Percentiles rank a stretch among this genome's conserved stretches.
Conservation (phyloP, 75 land plant genomes). For the Cunninghamia lanceolata region DNA sequence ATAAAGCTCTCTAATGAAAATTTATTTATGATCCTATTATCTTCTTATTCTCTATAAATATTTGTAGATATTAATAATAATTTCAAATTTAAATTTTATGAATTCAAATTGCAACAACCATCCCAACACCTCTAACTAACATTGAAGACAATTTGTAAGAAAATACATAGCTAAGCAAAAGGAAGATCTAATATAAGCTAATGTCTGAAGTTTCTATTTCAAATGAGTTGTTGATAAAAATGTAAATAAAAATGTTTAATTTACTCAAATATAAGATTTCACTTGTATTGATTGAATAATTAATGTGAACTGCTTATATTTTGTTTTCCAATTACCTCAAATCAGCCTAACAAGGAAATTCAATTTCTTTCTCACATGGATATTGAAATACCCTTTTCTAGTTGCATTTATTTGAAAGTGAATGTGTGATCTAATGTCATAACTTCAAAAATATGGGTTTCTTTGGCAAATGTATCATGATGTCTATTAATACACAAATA, state of each 20-base stretch:
- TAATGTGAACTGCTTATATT: neutral
- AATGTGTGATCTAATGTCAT: neutral
- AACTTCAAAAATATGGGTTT: neutral
- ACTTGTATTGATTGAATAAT: neutral
- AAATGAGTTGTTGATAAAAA: neutral
- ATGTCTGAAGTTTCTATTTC: neutral
- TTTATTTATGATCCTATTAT: no score
- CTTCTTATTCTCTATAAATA: no score
- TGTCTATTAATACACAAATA: neutral
- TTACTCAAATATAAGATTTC: neutral
- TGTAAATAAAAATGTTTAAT: neutral
- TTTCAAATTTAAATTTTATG: no score
- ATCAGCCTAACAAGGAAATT: neutral
- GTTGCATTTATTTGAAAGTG: neutral
- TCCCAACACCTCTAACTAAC: no score
- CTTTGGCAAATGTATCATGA: neutral
- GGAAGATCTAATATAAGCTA: neutral
- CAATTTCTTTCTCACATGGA: neutral
- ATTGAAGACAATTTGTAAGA: constrained; percentile 10
- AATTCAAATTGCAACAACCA: no score
- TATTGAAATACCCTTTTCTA: neutral
- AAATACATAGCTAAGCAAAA: neutral
- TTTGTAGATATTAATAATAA: no score
- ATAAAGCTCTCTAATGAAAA: no score
- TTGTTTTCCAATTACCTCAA: neutral